Base-by-base conservation (phyloP, 2,329 filamentous ascomycete genomes). In the Teratosphaeria destructans region DNA sequence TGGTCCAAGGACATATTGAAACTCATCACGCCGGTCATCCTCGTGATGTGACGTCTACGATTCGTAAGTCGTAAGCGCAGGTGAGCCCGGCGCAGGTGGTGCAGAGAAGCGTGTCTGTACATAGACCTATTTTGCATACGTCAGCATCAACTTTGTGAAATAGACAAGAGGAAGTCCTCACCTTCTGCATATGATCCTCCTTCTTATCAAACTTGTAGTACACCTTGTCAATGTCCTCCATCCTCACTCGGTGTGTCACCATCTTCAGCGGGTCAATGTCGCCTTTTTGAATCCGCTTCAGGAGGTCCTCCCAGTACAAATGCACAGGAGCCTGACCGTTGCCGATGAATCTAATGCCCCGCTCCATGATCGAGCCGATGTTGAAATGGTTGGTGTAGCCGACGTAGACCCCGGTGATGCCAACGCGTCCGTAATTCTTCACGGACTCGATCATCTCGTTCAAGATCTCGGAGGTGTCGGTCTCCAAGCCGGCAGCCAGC, bases 321-420 rank as follows among this genome's bases (percentile, higher is more conserved):
- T 93, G 89, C 0, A 95, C 89, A 0, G 90, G 90, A 2, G 83
- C 83, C 70, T 86, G 84, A 3, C 84, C 83, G 65, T 85, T 85
- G 52, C 84, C 83, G 64, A 85, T 91, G 53, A 95, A 81, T 1
- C 88, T 85, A 65, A 95, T 84, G n/a, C 90, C 90, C 35, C 88
- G 85, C 75, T 95, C 85, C 90, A 95, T 95, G 14, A 95, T 71
- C 0, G 88, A 85, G 10, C 90, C 89, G 65, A 93, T 85, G 74
- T 90, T 90, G 79, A 93, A 89, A 72, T 90, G 87, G 74, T 90
- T 91, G 26, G 86, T 89, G 70, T 77, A 85, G 34, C 82, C 82
- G 43, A 82, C 81, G 67, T 85, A 85, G 11, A 85, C 82, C 58
- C 89, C 90, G 0, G 90, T 95, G 60, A 95, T 80, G 26, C 90